A percentile compares a stretch with the other conserved stretches of the same genome.
Evolutionary conservation across 2,329 filamentous ascomycete genomes (phyloP).

Genomic region (Massarina eburnea): DNA sequence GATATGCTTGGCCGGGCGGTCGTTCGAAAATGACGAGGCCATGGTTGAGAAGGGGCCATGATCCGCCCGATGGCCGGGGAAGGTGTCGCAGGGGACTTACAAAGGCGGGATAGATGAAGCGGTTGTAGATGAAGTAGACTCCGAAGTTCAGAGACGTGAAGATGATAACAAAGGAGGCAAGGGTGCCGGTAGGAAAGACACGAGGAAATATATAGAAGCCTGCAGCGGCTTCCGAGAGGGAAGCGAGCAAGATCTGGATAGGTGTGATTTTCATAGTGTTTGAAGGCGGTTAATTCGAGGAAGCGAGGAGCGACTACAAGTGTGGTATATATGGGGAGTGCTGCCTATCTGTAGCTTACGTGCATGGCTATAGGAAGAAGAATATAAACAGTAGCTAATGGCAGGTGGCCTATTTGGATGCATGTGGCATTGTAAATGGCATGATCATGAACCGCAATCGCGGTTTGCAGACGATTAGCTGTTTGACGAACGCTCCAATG

Average conservation of each 20-base stretch:
- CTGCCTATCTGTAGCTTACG: too few relatives aligned
- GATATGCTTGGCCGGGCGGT: conserved; percentile 35
- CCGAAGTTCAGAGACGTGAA: conserved; percentile 19
- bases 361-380: too few relatives aligned
- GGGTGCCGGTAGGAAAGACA: conserved; percentile 12
- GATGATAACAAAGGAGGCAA: conserved; percentile 19
- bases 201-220: conserved; percentile 23
- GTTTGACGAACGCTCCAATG: too few relatives aligned
- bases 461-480: neutral
- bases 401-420: too few relatives aligned
- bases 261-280: conserved; percentile 18
- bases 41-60: conserved; percentile 41
- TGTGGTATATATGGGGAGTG: too few relatives aligned
- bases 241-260: conserved; percentile 16
- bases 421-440: neutral
- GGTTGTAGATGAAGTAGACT: conserved; percentile 18
- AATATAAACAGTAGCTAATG: too few relatives aligned
- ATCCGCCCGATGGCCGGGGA: conserved; percentile 29
- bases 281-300: neutral
- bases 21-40: conserved; percentile 36
- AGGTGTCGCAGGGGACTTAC: conserved; percentile 45
- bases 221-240: conserved; percentile 20
- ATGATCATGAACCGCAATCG: too few relatives aligned
- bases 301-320: too few relatives aligned
- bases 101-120: conserved; percentile 42